Conservation (phyloP, 768 basidiomycete genomes). For the Termitomyces sp. region DNA sequence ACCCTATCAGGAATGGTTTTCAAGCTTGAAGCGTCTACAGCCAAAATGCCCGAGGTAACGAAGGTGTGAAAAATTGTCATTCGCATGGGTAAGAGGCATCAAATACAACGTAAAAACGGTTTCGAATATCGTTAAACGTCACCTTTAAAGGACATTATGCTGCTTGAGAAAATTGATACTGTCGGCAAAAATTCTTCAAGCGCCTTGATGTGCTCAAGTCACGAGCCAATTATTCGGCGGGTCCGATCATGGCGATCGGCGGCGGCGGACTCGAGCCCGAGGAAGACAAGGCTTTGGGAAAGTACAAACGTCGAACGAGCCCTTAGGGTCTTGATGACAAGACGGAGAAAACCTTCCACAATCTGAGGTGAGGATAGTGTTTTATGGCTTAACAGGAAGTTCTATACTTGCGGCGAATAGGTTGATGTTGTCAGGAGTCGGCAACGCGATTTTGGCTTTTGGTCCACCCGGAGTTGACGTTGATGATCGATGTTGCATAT, state of each 20-base stretch:
- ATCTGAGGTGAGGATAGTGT: background rate
- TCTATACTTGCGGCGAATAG: background rate
- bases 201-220: background rate
- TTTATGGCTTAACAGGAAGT: background rate
- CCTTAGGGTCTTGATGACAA: background rate
- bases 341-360: background rate
- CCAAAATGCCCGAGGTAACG: background rate
- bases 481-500: background rate
- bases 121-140: background rate
- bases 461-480: background rate
- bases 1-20: background rate
- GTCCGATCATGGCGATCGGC: background rate
- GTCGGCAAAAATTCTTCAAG: background rate
- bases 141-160: no score
- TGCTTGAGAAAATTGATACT: background rate
- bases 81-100: background rate
- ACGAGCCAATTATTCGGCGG: background rate
- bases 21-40: background rate
- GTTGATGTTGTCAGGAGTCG: background rate
- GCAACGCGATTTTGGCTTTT: no score
- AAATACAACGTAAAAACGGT: background rate
- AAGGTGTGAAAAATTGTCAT: background rate
- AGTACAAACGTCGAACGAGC: background rate
- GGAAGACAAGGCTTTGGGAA: background rate
- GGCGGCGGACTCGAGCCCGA: background rate